Conservation (phyloP, 2,329 filamentous ascomycete species). For the Eutypa lata region DNA sequence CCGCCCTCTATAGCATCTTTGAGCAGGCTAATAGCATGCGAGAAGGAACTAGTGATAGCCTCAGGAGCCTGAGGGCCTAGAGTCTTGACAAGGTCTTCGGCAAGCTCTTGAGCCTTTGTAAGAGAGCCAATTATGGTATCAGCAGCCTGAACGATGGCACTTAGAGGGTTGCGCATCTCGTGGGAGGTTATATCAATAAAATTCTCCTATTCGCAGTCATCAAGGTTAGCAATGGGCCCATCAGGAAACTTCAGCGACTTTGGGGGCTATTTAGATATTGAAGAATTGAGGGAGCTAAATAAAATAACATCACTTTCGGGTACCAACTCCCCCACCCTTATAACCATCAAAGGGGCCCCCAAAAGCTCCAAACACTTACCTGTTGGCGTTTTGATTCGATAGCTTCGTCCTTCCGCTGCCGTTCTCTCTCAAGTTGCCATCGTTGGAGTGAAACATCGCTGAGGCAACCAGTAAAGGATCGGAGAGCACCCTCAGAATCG, state of each 20-base stretch:
- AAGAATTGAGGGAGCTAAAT: background rate
- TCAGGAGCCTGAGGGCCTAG: conserved; percentile 1
- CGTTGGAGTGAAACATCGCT: conserved; percentile 48
- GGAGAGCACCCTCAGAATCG: conserved; percentile 42
- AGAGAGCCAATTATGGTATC: conserved; percentile 63
- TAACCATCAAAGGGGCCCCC: no score
- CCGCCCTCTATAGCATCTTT: conserved; percentile 83
- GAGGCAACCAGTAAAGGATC: conserved; percentile 47
- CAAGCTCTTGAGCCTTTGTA: conserved; percentile 39
- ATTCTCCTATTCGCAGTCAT: conserved; percentile 47
- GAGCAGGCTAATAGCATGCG: conserved; percentile 61
- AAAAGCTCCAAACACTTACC: background rate
- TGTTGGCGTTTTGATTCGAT: conserved; percentile 65
- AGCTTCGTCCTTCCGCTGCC: conserved; percentile 43
- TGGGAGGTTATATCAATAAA: conserved; percentile 77
- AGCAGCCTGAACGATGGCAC: conserved; percentile 70
- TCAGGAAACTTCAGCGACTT: background rate
- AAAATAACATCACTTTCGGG: background rate
- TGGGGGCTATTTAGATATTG: background rate
- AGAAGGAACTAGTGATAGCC: conserved; percentile 2
- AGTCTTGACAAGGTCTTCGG: background rate
- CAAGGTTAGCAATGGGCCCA: background rate
- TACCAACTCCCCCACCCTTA: background rate
- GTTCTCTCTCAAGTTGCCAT: conserved; percentile 50
- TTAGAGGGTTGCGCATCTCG: conserved; percentile 71